A percentile compares a stretch with the other conserved stretches of the same genome.
Conservation (phyloP, 805 yeast species). For the Clavispora asparagi region DNA sequence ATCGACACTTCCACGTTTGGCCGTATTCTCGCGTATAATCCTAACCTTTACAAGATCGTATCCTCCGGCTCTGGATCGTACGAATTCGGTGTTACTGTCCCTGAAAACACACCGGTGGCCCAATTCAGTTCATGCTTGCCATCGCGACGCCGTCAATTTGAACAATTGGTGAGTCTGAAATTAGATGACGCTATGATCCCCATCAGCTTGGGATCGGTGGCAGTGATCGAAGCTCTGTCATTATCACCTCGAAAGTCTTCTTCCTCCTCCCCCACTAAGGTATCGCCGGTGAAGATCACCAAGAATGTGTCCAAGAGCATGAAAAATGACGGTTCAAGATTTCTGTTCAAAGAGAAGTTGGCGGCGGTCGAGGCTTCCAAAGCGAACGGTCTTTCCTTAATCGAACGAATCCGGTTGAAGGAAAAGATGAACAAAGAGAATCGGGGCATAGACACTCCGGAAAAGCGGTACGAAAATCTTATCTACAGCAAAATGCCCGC, state of each 20-base stretch:
- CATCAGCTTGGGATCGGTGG: neutral
- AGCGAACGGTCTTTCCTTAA: slow-evolving; percentile 24
- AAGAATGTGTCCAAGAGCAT: slow-evolving; percentile 10
- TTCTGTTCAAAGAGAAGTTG: slow-evolving; percentile 27
- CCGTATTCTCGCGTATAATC: slow-evolving; percentile 5
- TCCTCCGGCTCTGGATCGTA: slow-evolving; percentile 5
- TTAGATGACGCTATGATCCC: neutral
- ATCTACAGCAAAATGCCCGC: slow-evolving; percentile 24
- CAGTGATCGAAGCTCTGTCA: neutral
- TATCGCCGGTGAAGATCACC: slow-evolving; percentile 6
- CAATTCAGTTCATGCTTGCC: slow-evolving; percentile 10
- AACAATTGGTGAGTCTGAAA: neutral
- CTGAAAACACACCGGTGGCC: slow-evolving; percentile 7
- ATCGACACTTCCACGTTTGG: slow-evolving; percentile 8
- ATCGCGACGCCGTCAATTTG: slow-evolving; percentile 18
- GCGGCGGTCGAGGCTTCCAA: neutral
- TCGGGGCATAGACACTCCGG: slow-evolving; percentile 13
- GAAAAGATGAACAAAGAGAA: slow-evolving; percentile 19
- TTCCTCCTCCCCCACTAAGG: slow-evolving; percentile 5
- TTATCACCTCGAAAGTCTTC: neutral
- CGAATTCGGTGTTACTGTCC: slow-evolving; percentile 12
- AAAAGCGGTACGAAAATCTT: slow-evolving; percentile 17
- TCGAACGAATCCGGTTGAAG: slow-evolving; percentile 36
- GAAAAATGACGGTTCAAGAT: slow-evolving; percentile 32
- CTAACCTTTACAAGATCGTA: slow-evolving; percentile 6